Percentiles rank a stretch among this genome's conserved stretches.
Conservation (phyloP, 208 protist species). For the Leishmania mexicana region DNA sequence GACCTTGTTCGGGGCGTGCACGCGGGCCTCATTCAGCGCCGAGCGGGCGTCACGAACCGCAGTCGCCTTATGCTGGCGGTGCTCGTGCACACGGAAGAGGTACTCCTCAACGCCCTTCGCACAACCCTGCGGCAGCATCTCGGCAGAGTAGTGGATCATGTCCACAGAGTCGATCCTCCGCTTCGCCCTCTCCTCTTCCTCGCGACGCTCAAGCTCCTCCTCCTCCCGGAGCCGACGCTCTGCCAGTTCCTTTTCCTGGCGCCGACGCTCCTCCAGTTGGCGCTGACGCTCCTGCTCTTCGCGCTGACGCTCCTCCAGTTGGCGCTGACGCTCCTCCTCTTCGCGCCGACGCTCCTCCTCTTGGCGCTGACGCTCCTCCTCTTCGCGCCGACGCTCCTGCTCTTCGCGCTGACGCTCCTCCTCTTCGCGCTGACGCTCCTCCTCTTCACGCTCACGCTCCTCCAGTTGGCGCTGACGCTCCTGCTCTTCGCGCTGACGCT, state of each 20-base stretch:
- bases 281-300: constrained; percentile 9
- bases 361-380: not conserved
- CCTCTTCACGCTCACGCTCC: constrained; percentile 5
- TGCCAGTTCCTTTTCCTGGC: not conserved
- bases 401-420: not conserved
- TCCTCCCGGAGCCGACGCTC: not conserved
- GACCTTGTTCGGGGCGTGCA: constrained; percentile 23
- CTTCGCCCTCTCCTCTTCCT: constrained; percentile 13
- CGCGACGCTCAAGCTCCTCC: constrained; percentile 9
- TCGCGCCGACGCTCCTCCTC: constrained; percentile 11
- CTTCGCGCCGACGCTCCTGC: not conserved
- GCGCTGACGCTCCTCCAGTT: too few relatives aligned
- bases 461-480: constrained; percentile 3
- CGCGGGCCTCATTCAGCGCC: constrained; percentile 52
- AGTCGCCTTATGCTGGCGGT: constrained; percentile 6
- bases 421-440: constrained; percentile 14
- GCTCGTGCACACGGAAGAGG: constrained; percentile 41
- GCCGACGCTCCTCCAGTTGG: constrained; percentile 3
- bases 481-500: not conserved
- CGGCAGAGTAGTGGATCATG: constrained; percentile 24
- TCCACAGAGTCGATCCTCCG: constrained; percentile 23
- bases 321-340: too few relatives aligned
- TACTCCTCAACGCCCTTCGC: constrained; percentile 32
- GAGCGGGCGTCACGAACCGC: constrained; percentile 40
- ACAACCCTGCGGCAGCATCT: constrained; percentile 37